Evolutionary conservation across 2,329 filamentous ascomycete genomes (phyloP).

Genomic region (Piedraia hortae): DNA sequence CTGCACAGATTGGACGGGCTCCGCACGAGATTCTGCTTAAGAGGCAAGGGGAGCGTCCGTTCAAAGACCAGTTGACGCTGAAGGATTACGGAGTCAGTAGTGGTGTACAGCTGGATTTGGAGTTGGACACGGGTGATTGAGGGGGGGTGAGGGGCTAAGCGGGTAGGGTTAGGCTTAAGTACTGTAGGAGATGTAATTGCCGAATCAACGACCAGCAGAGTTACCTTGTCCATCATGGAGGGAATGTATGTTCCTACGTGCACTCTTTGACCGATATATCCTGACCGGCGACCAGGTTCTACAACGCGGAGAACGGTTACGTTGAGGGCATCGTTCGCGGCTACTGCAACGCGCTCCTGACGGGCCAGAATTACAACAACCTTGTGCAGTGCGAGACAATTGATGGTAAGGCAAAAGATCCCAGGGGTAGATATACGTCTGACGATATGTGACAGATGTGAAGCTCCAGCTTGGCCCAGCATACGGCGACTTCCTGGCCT

Average conservation of each 20-base stretch:
- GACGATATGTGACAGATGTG: conserved; percentile 35
- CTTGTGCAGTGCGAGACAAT: conserved; percentile 93
- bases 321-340: conserved; percentile 93
- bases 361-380: conserved; percentile 74
- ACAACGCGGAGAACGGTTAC: conserved; percentile 37
- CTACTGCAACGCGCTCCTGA: conserved; percentile 84
- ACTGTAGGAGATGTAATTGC: too few relatives aligned
- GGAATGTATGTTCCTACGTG: too few relatives aligned
- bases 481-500: conserved; percentile 87
- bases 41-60: conserved; percentile 72
- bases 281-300: conserved; percentile 12
- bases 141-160: background rate
- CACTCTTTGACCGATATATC: conserved; percentile 1
- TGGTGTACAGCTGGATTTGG: conserved; percentile 37
- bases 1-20: conserved; percentile 63
- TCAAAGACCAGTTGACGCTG: conserved; percentile 69
- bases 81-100: conserved; percentile 88
- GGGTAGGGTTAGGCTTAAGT: background rate
- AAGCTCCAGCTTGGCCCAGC: conserved; percentile 91
- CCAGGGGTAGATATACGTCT: background rate
- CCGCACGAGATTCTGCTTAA: conserved; percentile 80
- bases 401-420: conserved; percentile 40
- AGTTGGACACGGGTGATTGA: conserved; percentile 16
- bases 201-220: too few relatives aligned
- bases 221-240: too few relatives aligned